Conservation (phyloP, 495 filamentous ascomycete species). For the Staphylotrichum tortipilum region DNA sequence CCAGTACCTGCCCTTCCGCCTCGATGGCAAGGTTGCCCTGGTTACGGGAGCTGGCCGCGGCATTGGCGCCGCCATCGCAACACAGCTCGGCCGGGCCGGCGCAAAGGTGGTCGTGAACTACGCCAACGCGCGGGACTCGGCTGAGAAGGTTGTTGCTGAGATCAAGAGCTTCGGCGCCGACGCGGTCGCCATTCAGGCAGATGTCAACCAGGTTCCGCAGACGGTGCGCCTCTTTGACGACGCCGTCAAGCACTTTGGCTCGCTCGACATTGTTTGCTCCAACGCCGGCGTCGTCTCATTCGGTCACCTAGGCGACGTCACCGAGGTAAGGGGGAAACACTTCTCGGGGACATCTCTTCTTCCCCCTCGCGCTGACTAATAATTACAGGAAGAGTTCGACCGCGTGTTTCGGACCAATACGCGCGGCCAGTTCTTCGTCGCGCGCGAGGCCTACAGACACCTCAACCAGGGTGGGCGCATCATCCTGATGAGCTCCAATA, state of each 20-base stretch:
- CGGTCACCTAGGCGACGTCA: background rate
- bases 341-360: too few relatives aligned
- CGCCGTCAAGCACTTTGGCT: background rate
- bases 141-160: background rate
- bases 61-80: background rate
- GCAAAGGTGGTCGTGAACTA: background rate
- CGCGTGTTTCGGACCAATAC: background rate
- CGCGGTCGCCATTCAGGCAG: background rate
- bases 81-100: background rate
- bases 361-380: too few relatives aligned
- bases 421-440: background rate
- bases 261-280: background rate
- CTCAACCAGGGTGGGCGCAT: background rate
- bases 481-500: background rate
- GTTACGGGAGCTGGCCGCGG: background rate
- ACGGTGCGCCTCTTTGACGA: background rate
- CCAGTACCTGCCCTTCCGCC: background rate
- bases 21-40: background rate
- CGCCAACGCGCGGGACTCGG: background rate
- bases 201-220: background rate
- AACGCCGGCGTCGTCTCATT: background rate
- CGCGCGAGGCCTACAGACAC: background rate
- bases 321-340: too few relatives aligned
- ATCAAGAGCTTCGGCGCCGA: background rate
- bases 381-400: background rate